phyloP scores from a whole-genome alignment of 306 rosid genomes.

The Quercus agrifolia region DNA sequence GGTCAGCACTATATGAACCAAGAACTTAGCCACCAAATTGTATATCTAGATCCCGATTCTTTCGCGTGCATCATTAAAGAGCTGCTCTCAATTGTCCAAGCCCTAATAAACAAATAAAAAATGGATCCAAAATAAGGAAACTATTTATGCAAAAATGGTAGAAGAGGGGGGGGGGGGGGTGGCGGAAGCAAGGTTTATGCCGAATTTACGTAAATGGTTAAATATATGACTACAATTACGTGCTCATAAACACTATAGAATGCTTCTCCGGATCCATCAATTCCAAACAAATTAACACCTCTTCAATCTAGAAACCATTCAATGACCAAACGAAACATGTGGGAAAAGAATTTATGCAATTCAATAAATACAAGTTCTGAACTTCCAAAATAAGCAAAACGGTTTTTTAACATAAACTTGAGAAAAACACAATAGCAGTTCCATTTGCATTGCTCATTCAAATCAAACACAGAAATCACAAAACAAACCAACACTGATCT shows the following conservation, averaged over 20 bases:
- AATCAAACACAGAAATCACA: slow-evolving; percentile 21
- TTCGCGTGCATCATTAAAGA: slow-evolving; percentile 19
- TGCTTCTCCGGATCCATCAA: slow-evolving; percentile 24
- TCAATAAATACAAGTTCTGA: slow-evolving; percentile 16
- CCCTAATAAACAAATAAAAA: slow-evolving; percentile 24
- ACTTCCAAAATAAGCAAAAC: slow-evolving; percentile 24
- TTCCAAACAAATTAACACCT: not conserved
- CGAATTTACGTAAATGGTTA: not conserved
- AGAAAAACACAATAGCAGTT: not conserved
- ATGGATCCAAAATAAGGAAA: slow-evolving; percentile 24
- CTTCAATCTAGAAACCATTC: not conserved
- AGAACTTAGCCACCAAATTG: slow-evolving; percentile 13
- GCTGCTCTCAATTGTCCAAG: slow-evolving; percentile 22
- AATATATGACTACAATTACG: not conserved
- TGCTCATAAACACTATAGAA: slow-evolving; percentile 4
- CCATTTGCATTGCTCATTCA: not conserved
- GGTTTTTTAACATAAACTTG: not conserved
- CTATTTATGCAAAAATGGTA: slow-evolving; percentile 25
- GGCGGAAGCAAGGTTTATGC: not conserved
- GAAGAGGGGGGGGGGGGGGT: not conserved
- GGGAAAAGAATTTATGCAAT: not conserved
- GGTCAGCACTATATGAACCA: slow-evolving; percentile 8
- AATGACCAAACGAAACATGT: slow-evolving; percentile 10
- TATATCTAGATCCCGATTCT: slow-evolving; percentile 12
- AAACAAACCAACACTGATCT: not conserved